Conservation (phyloP, 805 yeast species). For the Starmerella stellata region DNA sequence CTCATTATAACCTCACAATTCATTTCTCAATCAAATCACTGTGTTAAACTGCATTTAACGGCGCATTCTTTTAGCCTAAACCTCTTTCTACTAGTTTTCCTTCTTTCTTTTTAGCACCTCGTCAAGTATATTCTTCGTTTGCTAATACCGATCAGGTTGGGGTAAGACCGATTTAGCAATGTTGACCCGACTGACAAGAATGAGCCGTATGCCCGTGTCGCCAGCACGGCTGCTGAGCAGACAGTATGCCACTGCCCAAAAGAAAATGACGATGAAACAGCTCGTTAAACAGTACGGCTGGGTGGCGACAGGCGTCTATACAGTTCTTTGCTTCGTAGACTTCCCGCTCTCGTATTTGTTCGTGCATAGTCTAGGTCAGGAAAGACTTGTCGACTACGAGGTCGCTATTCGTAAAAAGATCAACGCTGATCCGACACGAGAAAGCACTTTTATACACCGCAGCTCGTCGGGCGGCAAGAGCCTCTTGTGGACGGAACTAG, state of each 20-base stretch:
- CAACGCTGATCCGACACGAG: slow-evolving; percentile 37
- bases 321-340: slow-evolving; percentile 56
- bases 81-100: no score
- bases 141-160: no score
- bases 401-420: slow-evolving; percentile 38
- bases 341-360: slow-evolving; percentile 63
- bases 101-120: no score
- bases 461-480: slow-evolving; percentile 19
- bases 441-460: slow-evolving; percentile 13
- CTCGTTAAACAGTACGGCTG: slow-evolving; percentile 76
- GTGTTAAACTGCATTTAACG: no score
- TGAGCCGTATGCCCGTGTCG: neutral
- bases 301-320: slow-evolving; percentile 72
- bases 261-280: slow-evolving; percentile 28
- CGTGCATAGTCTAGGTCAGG: slow-evolving; percentile 80
- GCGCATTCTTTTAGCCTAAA: no score
- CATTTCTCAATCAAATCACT: no score
- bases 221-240: neutral
- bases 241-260: neutral
- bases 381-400: slow-evolving; percentile 51
- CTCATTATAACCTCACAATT: no score
- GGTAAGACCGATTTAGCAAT: neutral
- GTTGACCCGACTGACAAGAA: neutral
- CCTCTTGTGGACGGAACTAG: slow-evolving; percentile 61
- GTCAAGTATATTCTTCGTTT: no score